Base-by-base conservation (phyloP, 441 rosid species). In the Erodium trifolium region DNA sequence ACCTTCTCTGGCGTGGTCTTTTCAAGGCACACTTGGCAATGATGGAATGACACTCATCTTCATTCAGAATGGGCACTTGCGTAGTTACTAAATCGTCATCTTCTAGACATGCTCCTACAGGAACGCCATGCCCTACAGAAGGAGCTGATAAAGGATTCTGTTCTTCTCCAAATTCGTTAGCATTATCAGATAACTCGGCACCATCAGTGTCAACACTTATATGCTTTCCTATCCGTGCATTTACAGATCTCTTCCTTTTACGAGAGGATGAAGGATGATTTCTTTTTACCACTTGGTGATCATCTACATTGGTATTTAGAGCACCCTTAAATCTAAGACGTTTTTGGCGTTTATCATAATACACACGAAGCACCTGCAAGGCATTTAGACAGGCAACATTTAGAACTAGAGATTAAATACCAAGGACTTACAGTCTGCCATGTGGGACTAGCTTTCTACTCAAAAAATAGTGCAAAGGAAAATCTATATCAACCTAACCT, bases 281-380 rank as follows among this genome's bases (percentile, higher is more conserved):
- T 75, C 67, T 73, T 75, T 71, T 79, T 62, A 76, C 60, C 57
- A 68, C 66, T 37, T 62, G 75, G 63, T 43, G 66, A 63, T 63
- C 53, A 73, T 73, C 86, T 65, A 67, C 63, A 23, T 68, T 81
- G 71, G 78, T 75, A 77, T 75, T 81, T 73, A 55, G 70, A 76
- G 71, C 79, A 73, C 81, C 75, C 72, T 75, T 73, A 75, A 79
- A 80, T 73, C 78, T 75, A 70, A 79, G 82, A 49, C 81, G 87
- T 70, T 77, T 81, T 66, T 76, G 87, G 73, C 77, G 83, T 82
- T 83, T 89, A 67, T 84, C 83, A 79, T 84, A 81, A 80, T 84
- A 85, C 68, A 87, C 85, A 72, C 87, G 92, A 79, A 94, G 91
- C 69, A 92, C 98, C 99, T 91, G 84, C 67, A 67, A 78, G 14